These are phyloP conservation scores for Fraxinus dipetala DNA, from an alignment of 305 asterid genomes.

Conservation along the genomic window DNA sequence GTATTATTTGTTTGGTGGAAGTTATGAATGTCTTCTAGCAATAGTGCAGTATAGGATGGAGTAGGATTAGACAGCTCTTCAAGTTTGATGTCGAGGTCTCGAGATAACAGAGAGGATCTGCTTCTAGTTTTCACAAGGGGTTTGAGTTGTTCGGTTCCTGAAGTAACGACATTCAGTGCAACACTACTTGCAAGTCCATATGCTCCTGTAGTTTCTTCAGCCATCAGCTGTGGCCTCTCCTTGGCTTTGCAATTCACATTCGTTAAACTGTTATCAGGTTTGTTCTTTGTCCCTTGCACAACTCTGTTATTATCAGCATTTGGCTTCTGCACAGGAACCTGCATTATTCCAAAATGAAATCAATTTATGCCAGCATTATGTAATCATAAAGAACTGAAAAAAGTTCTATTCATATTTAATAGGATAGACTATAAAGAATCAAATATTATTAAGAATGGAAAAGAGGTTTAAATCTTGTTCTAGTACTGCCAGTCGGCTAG, in stretches of 20 bases:
- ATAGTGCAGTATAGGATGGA: constrained; percentile 59
- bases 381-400: background rate
- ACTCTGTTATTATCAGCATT: constrained; percentile 31
- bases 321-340: constrained; percentile 45
- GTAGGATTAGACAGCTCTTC: constrained; percentile 55
- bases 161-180: constrained; percentile 42
- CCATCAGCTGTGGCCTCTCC: constrained; percentile 29
- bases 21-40: constrained; percentile 85
- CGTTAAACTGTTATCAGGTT: constrained; percentile 23
- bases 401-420: background rate
- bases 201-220: constrained; percentile 18
- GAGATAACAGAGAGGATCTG: constrained; percentile 69
- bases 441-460: no score
- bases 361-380: background rate
- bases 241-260: constrained; percentile 25
- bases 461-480: no score
- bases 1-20: constrained; percentile 72
- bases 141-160: constrained; percentile 45
- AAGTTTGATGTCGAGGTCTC: constrained; percentile 61
- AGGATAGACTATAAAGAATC: background rate
- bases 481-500: no score
- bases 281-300: constrained; percentile 30
- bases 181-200: constrained; percentile 25
- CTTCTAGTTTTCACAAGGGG: constrained; percentile 42
- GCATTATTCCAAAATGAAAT: constrained; percentile 2